Evolutionary conservation across 2,329 filamentous ascomycete genomes (phyloP), one percentile per base, ranked within the genome.

Genomic region (Metarhizium rileyi): DNA sequence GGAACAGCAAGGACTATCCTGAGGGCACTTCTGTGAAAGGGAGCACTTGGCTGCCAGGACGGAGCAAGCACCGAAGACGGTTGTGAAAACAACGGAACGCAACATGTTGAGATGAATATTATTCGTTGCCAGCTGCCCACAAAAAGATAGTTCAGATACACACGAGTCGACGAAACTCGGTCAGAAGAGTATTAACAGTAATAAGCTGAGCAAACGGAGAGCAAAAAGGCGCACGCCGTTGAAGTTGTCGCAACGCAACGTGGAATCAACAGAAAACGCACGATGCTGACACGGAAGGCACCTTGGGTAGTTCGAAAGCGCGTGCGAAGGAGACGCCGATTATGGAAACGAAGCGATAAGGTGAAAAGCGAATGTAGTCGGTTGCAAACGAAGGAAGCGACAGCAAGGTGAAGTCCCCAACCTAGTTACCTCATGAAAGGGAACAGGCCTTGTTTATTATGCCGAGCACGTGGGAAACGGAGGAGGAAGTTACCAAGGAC

Each of bases 1-100:
- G 51, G 86, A 89, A 66, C 87, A 90, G 72, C 87, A 90, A 27
- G 85, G 87, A n/a, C 78, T 70, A 42, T 79, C 75, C 60, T 83
- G 65, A 8, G 89, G 87, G 64, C 90, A 95, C 55, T 83, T 79
- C 53, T 71, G 69, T 41, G 63, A 63, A 18, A 77, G 61, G 10
- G 70, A 68, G 62, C 80, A 84, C 44, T 63, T 56, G 18, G 56
- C 47, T 10, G 65, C 66, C 27, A 61, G 48, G 20, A 59, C 64
- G 14, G 66, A 58, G 46, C 56, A 55, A 49, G 57, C 62, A 52
- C 63, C 62, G 53, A 67, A 27, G n/a, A 69, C 55, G 56, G 63
- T 61, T 33, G 59, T 59, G 47, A 64, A 28, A 35, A 54, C 60
- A 28, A 62, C 53, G 41, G 64, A 64, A 49, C 51, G 59, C 56